These are phyloP conservation scores for Fusarium globosum DNA, from an alignment of 2,329 filamentous ascomycete species.

Conservation along the genomic window DNA sequence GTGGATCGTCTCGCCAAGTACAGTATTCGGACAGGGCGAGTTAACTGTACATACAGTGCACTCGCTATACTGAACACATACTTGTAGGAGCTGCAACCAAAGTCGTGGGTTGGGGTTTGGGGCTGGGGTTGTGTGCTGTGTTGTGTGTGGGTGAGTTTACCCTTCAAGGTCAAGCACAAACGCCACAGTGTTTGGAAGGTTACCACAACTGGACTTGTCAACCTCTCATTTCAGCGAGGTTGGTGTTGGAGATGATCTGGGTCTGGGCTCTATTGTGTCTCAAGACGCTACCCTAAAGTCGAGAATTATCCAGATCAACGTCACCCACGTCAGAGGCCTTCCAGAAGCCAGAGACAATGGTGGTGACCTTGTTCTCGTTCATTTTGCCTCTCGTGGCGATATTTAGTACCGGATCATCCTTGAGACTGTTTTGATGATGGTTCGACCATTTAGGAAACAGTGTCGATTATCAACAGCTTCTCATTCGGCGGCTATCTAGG, in stretches of 20 bases:
- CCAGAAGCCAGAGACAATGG: conserved; percentile 25
- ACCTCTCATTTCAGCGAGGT: conserved; percentile 21
- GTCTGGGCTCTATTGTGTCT: conserved; percentile 20
- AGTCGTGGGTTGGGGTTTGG: conserved; percentile 17
- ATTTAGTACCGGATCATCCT: conserved; percentile 6
- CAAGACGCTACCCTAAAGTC: conserved; percentile 27
- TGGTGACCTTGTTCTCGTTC: conserved; percentile 12
- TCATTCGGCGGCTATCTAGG: conserved; percentile 32
- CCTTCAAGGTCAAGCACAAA: conserved; percentile 8
- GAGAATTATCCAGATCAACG: background rate
- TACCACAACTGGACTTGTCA: conserved; percentile 18
- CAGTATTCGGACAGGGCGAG: conserved; percentile 28
- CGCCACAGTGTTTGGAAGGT: conserved; percentile 17
- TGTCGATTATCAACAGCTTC: conserved; percentile 22
- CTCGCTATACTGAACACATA: background rate
- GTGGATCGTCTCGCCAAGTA: conserved; percentile 34
- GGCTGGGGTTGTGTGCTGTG: background rate
- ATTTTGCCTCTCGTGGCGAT: conserved; percentile 35
- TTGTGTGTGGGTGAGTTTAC: conserved; percentile 20
- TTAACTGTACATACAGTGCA: conserved; percentile 13
- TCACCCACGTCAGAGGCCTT: conserved; percentile 22
- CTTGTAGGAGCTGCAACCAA: conserved; percentile 10
- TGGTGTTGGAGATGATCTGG: conserved; percentile 18
- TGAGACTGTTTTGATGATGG: conserved; percentile 14
- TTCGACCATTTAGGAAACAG: conserved; percentile 29